Conservation (phyloP, 176 grass and related monocot genomes). For the Musa beccarii region DNA sequence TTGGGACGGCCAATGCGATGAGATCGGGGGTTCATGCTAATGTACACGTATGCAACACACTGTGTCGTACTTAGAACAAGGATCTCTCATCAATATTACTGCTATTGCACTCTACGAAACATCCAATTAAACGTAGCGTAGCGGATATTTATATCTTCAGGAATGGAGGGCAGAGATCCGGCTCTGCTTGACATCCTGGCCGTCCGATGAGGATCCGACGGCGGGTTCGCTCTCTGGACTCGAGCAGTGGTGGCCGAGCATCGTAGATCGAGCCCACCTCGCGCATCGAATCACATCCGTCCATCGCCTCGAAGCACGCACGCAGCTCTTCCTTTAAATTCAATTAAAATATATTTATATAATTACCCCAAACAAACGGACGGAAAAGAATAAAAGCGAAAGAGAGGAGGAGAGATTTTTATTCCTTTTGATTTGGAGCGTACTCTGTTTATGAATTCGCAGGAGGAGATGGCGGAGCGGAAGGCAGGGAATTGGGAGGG, state of each 20-base stretch:
- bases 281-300: constrained; percentile 12
- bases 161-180: constrained; percentile 43
- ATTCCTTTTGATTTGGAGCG: neutral
- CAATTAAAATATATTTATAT: neutral
- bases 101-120: too few relatives aligned
- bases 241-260: constrained; percentile 38
- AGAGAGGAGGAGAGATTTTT: constrained; percentile 10
- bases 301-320: constrained; percentile 56
- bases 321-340: constrained; percentile 49
- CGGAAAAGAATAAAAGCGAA: neutral
- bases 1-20: too few relatives aligned
- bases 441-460: constrained; percentile 85
- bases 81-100: too few relatives aligned
- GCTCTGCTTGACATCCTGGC: constrained; percentile 37
- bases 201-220: constrained; percentile 48
- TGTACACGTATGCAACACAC: too few relatives aligned
- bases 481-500: constrained; percentile 39
- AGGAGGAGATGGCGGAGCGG: constrained; percentile 46
- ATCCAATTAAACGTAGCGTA: too few relatives aligned
- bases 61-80: too few relatives aligned
- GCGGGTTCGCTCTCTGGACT: constrained; percentile 60
- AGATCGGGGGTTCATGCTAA: too few relatives aligned
- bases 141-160: neutral
- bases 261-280: constrained; percentile 25
- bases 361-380: neutral